A percentile compares a stretch with the other conserved stretches of the same genome.
Evolutionary conservation across 1,284 basidiomycete genomes (phyloP).

Genomic region (Pseudozyma thailandica): DNA sequence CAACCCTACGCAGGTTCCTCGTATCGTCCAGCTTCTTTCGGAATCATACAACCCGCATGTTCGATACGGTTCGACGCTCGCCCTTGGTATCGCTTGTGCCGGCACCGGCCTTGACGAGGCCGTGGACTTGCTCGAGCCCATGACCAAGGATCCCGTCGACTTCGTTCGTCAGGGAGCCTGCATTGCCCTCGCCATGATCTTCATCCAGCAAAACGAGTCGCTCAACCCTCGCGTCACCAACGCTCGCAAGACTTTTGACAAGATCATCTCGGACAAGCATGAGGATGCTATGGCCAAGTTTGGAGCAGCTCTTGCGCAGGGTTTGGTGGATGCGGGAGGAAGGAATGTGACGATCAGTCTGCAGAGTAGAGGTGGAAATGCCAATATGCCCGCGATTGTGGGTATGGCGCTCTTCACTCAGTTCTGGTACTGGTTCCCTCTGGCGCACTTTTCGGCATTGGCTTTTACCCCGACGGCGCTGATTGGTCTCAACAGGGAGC

Average conservation of each 20-base stretch:
- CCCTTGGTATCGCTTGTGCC: conserved; percentile 67
- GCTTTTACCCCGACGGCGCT: conserved; percentile 67
- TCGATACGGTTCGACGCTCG: conserved; percentile 67
- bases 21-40: conserved; percentile 67
- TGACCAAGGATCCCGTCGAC: conserved; percentile 68
- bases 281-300: conserved; percentile 69
- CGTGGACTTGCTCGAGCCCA: conserved; percentile 65
- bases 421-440: conserved; percentile 69
- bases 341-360: conserved; percentile 67
- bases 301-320: conserved; percentile 65
- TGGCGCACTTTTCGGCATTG: conserved; percentile 66
- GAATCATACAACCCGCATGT: conserved; percentile 68
- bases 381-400: conserved; percentile 67
- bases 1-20: conserved; percentile 67
- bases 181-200: conserved; percentile 65
- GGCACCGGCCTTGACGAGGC: conserved; percentile 67
- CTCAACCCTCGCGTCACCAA: conserved; percentile 64
- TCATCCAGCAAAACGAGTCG: conserved; percentile 66
- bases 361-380: conserved; percentile 61
- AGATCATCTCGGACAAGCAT: conserved; percentile 67
- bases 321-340: conserved; percentile 66
- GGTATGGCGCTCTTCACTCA: conserved; percentile 68
- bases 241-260: conserved; percentile 63
- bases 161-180: conserved; percentile 68
- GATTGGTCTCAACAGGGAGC: conserved; percentile 62